phyloP scores from a whole-genome alignment of 2,329 filamentous ascomycete genomes.

The Pseudogymnoascus sp. region DNA sequence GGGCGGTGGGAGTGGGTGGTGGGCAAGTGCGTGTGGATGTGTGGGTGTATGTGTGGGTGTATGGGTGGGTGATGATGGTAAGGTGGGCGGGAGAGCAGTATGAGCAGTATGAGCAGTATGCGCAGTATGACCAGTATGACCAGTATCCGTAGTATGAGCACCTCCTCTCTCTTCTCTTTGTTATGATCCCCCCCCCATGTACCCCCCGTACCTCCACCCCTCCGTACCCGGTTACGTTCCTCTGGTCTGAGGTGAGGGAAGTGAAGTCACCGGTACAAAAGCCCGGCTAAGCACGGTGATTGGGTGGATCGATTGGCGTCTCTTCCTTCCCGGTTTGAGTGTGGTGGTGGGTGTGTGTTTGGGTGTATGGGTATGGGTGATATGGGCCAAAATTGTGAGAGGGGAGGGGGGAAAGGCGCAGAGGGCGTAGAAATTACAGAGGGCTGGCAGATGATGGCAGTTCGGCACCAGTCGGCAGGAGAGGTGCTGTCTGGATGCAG shows the following conservation, averaged over 20 bases:
- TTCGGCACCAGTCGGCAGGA: not conserved
- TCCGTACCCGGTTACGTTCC: not conserved
- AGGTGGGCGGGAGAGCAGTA: not conserved
- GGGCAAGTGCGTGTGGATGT: not conserved
- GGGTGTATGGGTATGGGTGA: no score
- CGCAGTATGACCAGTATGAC: no score
- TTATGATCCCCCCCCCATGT: not conserved
- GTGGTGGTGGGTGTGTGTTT: not conserved
- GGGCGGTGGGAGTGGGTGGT: not conserved
- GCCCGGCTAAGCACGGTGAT: not conserved
- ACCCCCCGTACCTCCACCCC: not conserved
- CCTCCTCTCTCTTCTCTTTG: not conserved
- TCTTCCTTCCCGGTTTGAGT: not conserved
- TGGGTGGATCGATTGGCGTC: not conserved
- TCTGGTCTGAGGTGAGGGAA: not conserved
- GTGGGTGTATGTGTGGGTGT: not conserved
- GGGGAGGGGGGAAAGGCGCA: no score
- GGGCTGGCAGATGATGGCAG: not conserved
- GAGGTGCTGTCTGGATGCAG: not conserved
- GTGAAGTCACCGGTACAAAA: not conserved
- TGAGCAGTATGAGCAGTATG: not conserved
- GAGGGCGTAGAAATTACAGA: not conserved
- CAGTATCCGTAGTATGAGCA: not conserved
- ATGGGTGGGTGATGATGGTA: not conserved
- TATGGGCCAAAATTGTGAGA: no score